Evolutionary conservation across 768 basidiomycete species (phyloP).

Genomic region (Cystobasidium tubakii): DNA sequence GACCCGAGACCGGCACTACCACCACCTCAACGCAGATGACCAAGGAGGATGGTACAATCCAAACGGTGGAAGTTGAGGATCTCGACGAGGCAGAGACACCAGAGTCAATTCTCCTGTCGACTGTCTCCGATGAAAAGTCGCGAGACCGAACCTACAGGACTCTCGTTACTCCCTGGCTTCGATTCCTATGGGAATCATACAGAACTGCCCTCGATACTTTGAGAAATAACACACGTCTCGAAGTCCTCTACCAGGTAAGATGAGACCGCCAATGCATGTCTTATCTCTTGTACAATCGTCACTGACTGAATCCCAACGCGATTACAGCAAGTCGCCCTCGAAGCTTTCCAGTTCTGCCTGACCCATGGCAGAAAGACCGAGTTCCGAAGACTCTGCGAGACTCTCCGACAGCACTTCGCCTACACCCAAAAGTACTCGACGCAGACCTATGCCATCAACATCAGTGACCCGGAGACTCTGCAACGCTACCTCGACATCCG

Average conservation of each 20-base stretch:
- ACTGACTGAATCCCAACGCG: background rate
- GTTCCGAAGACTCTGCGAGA: constrained; percentile 93
- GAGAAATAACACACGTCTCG: constrained; percentile 88
- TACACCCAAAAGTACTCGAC: constrained; percentile 93
- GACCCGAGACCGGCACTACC: constrained; percentile 41
- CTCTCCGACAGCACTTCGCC: constrained; percentile 83
- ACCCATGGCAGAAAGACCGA: constrained; percentile 90
- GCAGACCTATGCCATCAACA: constrained; percentile 88
- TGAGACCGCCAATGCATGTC: background rate
- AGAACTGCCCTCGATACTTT: constrained; percentile 89
- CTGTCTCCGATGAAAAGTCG: constrained; percentile 81
- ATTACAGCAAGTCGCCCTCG: constrained; percentile 79
- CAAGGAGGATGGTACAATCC: constrained; percentile 25
- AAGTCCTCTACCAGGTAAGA: constrained; percentile 85
- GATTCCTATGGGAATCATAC: constrained; percentile 98
- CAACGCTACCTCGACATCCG: constrained; percentile 94
- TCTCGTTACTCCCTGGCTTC: constrained; percentile 93
- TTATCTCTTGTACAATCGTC: too few species aligned
- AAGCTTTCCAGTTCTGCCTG: constrained; percentile 95
- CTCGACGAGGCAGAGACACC: constrained; percentile 93
- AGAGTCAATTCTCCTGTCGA: constrained; percentile 79
- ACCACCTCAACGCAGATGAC: constrained; percentile 35
- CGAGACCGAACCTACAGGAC: constrained; percentile 91
- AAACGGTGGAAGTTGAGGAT: constrained; percentile 78
- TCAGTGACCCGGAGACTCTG: constrained; percentile 87